Base-by-base conservation (phyloP, 805 yeast genomes). In the Yamadazyma endophytica region DNA sequence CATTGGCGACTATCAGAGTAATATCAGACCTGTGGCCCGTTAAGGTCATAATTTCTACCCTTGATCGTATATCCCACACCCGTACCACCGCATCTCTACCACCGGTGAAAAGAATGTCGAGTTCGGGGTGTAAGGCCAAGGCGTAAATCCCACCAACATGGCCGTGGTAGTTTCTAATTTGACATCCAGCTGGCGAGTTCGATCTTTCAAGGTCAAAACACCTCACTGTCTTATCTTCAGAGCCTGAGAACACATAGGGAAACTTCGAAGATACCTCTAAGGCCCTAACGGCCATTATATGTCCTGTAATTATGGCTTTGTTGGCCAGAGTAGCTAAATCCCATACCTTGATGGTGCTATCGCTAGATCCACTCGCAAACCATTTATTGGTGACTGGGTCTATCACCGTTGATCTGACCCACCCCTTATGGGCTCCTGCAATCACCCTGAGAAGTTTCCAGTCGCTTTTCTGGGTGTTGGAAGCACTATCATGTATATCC, bases 121-220 rank as follows among this genome's bases (percentile, higher is more conserved):
- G 58, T 3, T 87, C 85, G 0, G 97, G 97, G 52, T 90, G 97
- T 11, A 88, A 52, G 36, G 79, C 90, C 25, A 89, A 67, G 0
- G 94, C 69, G 49, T 86, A 87, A 2, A 92, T 85, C 4, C 95
- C 94, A 18, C 95, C 85, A 16, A 86, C 66, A 60, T 92, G 98
- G 3, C 98, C 99, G 58, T 89, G 94, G 56, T 86, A 92, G 46
- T 88, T 87, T 34, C 97, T 65, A 4, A 88, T 74, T 43, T 62
- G 66, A 38, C 68, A 61, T 8, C 72, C 72, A 9, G 59, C 49
- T 2, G 54, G 39, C 2, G 85, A 77, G 44, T 76, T 76, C 46
- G 89, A 86, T 48, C 78, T 75, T 54, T 90, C 97, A 44, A 92
- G 67, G 62, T 92, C 99, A 97, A 97, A 92, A 56, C 97, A 89